Conservation (phyloP, 1,284 basidiomycete species). For the Sanghuangporus weigelae region DNA sequence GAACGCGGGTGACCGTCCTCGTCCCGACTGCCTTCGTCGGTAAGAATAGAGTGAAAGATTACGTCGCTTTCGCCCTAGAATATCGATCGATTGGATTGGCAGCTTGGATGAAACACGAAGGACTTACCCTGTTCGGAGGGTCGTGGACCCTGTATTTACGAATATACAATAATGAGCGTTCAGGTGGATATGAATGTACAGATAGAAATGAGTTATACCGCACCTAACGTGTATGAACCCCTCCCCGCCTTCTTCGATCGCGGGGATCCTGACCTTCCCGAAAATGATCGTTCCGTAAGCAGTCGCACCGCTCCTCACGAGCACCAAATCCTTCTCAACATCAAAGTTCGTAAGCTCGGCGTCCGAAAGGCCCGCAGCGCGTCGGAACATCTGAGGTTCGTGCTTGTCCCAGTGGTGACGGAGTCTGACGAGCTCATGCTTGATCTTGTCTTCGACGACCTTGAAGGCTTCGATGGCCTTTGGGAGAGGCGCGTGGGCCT, state of each 20-base stretch:
- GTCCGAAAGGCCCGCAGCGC: conserved; percentile 49
- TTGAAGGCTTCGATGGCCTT: conserved; percentile 64
- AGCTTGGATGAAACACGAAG: neutral
- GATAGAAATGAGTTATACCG: conserved; percentile 21
- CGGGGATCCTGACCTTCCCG: conserved; percentile 70
- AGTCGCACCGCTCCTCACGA: conserved; percentile 42
- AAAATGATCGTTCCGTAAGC: conserved; percentile 68
- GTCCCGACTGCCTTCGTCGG: conserved; percentile 53
- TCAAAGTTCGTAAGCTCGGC: conserved; percentile 46
- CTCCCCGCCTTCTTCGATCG: conserved; percentile 55
- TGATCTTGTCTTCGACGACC: conserved; percentile 48
- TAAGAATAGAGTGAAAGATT: conserved; percentile 65
- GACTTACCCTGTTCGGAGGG: conserved; percentile 58
- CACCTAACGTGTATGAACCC: conserved; percentile 70
- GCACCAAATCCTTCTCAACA: conserved; percentile 51
- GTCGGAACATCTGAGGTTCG: conserved; percentile 68
- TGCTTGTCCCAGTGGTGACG: conserved; percentile 67
- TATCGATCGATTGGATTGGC: conserved; percentile 10
- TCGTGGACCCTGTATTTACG: conserved; percentile 52
- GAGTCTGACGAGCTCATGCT: conserved; percentile 55
- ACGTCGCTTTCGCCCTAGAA: conserved; percentile 62
- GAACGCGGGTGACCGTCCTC: conserved; percentile 47
- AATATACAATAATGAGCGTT: too few relatives aligned
- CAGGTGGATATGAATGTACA: too few relatives aligned
- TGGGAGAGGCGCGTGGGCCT: conserved; percentile 47